Percentiles rank a stretch among this genome's conserved stretches.
Evolutionary conservation across 2,329 filamentous ascomycete species (phyloP).

Genomic region (Sporothrix brunneoviolacea): DNA sequence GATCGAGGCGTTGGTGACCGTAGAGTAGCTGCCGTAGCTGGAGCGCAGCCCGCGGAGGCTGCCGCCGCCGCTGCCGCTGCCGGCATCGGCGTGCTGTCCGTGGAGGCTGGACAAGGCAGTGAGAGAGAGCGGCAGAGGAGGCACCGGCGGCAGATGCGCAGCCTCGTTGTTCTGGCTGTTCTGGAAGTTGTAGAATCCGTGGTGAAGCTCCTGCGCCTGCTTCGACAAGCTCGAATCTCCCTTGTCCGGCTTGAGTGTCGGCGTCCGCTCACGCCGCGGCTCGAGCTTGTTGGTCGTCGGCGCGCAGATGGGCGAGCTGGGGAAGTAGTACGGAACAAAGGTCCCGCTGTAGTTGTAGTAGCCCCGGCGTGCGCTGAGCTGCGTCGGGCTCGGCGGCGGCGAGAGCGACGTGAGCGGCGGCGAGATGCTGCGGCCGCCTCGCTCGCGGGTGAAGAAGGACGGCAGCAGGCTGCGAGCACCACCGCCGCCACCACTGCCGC

Average conservation of each 20-base stretch:
- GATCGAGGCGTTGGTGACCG: not conserved
- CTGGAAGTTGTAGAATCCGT: constrained; percentile 13
- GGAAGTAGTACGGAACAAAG: constrained; percentile 23
- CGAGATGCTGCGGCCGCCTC: constrained; percentile 21
- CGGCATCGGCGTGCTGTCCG: not conserved
- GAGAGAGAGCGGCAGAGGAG: not conserved
- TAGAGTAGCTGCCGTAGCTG: constrained; percentile 14
- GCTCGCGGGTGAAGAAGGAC: constrained; percentile 24
- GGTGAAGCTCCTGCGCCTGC: not conserved
- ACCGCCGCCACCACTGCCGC: no score
- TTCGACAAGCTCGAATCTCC: no score
- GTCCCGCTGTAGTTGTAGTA: constrained; percentile 4
- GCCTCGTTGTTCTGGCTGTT: not conserved
- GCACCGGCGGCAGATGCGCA: not conserved
- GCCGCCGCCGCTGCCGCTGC: not conserved
- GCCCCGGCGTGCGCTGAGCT: constrained; percentile 1
- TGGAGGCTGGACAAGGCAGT: not conserved
- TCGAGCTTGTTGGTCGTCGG: constrained; percentile 31
- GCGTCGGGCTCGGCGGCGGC: constrained; percentile 21
- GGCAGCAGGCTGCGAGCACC: constrained; percentile 38
- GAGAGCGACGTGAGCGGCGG: constrained; percentile 26
- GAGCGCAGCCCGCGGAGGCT: constrained; percentile 5
- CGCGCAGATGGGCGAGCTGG: constrained; percentile 32
- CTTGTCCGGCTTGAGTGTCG: constrained; percentile 2
- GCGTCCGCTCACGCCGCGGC: constrained; percentile 22